phyloP scores from a whole-genome alignment of 1,284 basidiomycete species.

The Trichosporon inkin region DNA sequence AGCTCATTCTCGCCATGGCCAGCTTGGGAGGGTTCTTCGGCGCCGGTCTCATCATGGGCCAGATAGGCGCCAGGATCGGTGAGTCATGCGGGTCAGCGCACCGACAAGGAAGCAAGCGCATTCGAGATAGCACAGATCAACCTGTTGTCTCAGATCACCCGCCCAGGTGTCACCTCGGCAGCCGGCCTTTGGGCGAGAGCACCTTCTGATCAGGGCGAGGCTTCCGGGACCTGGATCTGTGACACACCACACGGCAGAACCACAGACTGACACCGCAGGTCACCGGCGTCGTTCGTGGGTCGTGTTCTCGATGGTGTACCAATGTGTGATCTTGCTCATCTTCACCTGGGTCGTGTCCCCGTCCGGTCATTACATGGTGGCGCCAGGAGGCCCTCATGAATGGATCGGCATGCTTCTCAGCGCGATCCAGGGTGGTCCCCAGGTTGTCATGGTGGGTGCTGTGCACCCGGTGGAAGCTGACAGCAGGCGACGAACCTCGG shows the following conservation, averaged over 20 bases:
- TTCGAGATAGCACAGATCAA: too few species aligned
- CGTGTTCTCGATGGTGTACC: slow-evolving; percentile 17
- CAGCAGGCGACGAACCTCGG: slow-evolving; percentile 29
- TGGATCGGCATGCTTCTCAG: slow-evolving; percentile 26
- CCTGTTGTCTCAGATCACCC: too few species aligned
- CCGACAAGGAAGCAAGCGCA: neutral
- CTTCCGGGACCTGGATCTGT: neutral
- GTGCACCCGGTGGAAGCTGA: neutral
- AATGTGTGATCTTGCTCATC: slow-evolving; percentile 17
- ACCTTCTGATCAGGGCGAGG: neutral
- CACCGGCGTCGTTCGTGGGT: slow-evolving; percentile 24
- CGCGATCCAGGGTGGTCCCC: slow-evolving; percentile 27
- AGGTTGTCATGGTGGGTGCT: slow-evolving; percentile 29
- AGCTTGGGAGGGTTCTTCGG: slow-evolving; percentile 23
- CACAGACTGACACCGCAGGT: slow-evolving; percentile 14
- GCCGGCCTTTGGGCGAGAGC: neutral
- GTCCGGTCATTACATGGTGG: neutral
- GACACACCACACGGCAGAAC: neutral
- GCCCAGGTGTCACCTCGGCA: too few species aligned
- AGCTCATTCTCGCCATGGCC: slow-evolving; percentile 17
- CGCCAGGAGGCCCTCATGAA: slow-evolving; percentile 9
- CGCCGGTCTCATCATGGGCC: slow-evolving; percentile 29
- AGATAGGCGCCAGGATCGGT: slow-evolving; percentile 27
- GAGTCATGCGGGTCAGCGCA: slow-evolving; percentile 5
- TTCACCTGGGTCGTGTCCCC: slow-evolving; percentile 18